Percentiles rank a stretch among this genome's conserved stretches.
Evolutionary conservation across 1,284 basidiomycete genomes (phyloP).

Genomic region (Laetiporus sulphureus): DNA sequence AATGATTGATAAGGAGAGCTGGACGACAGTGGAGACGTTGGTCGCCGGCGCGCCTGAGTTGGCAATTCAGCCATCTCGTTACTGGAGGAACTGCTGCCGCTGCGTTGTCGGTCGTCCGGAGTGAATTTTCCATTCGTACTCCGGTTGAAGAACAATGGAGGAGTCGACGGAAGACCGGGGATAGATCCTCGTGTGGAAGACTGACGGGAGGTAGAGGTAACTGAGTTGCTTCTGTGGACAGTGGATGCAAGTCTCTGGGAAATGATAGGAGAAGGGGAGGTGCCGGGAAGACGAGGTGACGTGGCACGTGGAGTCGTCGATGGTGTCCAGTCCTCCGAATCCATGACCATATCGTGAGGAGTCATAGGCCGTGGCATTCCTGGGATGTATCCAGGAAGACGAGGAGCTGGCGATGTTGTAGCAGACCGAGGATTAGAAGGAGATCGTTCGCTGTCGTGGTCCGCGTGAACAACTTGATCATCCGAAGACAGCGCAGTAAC

Average conservation of each 20-base stretch:
- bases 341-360: constrained; percentile 54
- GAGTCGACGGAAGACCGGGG: constrained; percentile 32
- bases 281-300: constrained; percentile 40
- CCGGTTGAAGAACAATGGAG: constrained; percentile 49
- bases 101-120: constrained; percentile 38
- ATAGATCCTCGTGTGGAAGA: constrained; percentile 41
- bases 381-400: constrained; percentile 76
- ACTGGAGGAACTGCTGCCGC: constrained; percentile 19
- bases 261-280: constrained; percentile 25
- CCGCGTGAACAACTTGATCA: constrained; percentile 39
- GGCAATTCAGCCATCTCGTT: constrained; percentile 39
- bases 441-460: constrained; percentile 39
- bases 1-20: constrained; percentile 54
- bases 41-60: constrained; percentile 48
- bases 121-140: constrained; percentile 56
- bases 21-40: constrained; percentile 62
- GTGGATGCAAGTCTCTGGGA: constrained; percentile 29
- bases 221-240: constrained; percentile 44
- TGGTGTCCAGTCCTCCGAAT: constrained; percentile 58
- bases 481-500: constrained; percentile 68
- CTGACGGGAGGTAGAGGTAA: constrained; percentile 36
- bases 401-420: constrained; percentile 50
- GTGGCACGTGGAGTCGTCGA: constrained; percentile 78
- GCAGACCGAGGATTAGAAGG: constrained; percentile 39
- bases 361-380: constrained; percentile 86